Percentiles rank a stretch among this genome's conserved stretches.
Evolutionary conservation across 257 asterid genomes (phyloP).

Genomic region (Gynochthodes officinalis): DNA sequence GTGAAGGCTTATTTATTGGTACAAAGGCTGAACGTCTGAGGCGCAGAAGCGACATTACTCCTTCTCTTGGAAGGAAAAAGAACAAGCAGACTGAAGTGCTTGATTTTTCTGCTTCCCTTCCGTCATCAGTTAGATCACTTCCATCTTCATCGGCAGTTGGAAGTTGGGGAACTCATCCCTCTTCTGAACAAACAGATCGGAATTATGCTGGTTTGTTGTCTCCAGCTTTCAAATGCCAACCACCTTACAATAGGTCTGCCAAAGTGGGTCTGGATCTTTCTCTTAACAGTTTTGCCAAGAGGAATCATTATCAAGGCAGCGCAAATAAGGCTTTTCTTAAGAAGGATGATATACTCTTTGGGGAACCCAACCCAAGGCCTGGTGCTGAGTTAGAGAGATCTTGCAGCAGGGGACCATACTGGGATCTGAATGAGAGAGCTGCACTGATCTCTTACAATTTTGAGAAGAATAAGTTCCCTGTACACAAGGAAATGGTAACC

Average conservation of each 20-base stretch:
- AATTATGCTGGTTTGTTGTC: slow-evolving; percentile 4
- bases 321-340: slow-evolving; percentile 2
- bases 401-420: slow-evolving; percentile 13
- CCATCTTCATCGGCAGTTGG: slow-evolving; percentile 8
- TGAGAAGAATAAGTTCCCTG: slow-evolving; percentile 5
- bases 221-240: background rate
- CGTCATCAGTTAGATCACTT: background rate
- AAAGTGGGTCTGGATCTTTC: slow-evolving; percentile 56
- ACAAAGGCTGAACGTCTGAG: slow-evolving; percentile 24
- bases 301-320: slow-evolving; percentile 16
- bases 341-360: slow-evolving; percentile 1
- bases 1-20: slow-evolving; percentile 15
- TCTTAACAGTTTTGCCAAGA: slow-evolving; percentile 42
- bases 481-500: slow-evolving; percentile 20
- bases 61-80: slow-evolving; percentile 27
- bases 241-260: slow-evolving; percentile 14
- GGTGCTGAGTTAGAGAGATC: slow-evolving; percentile 11
- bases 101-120: background rate
- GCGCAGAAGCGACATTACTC: slow-evolving; percentile 30
- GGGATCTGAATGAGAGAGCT: slow-evolving; percentile 27
- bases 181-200: slow-evolving; percentile 6
- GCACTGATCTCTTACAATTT: slow-evolving; percentile 4
- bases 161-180: background rate
- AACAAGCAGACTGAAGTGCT: slow-evolving; percentile 25
- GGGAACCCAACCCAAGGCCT: background rate